Evolutionary conservation across 139 green algal species (phyloP).

Genomic region (Closterium sp.): DNA sequence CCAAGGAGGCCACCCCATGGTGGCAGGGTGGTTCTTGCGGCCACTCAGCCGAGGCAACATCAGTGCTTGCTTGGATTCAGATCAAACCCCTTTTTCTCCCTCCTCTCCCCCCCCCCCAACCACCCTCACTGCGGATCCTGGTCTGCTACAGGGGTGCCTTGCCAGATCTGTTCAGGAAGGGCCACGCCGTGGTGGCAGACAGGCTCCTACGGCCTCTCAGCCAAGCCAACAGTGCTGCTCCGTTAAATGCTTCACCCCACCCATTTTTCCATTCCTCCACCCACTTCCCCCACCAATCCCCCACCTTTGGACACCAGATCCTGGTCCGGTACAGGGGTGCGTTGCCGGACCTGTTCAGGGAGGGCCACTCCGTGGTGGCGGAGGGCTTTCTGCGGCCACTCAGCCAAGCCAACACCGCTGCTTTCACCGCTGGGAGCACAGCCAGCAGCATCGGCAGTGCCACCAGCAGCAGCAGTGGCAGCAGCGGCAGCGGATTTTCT

Average conservation of each 20-base stretch:
- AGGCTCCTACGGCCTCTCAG: slow-evolving; percentile 24
- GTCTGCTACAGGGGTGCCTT: slow-evolving; percentile 40
- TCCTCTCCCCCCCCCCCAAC: neutral
- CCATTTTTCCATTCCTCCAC: neutral
- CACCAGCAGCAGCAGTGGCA: neutral
- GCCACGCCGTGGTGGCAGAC: slow-evolving; percentile 41
- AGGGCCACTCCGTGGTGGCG: slow-evolving; percentile 48
- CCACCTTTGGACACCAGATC: no score
- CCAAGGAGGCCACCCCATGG: slow-evolving; percentile 27
- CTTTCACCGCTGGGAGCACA: neutral
- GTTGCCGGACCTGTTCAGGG: slow-evolving; percentile 44
- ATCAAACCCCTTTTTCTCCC: neutral
- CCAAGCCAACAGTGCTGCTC: neutral
- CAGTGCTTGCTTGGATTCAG: neutral
- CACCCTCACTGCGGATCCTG: no score
- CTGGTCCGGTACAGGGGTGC: slow-evolving; percentile 40
- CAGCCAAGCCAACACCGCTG: neutral
- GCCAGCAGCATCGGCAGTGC: neutral
- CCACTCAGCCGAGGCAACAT: neutral
- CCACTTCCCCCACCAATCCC: no score
- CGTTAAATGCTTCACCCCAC: neutral
- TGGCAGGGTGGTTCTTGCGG: slow-evolving; percentile 42
- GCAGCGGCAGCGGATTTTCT: neutral
- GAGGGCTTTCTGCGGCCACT: slow-evolving; percentile 42
- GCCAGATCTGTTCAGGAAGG: slow-evolving; percentile 46